Evolutionary conservation across 179 eudicot genomes (phyloP).

Genomic region (Sideroxylon spinosum): DNA sequence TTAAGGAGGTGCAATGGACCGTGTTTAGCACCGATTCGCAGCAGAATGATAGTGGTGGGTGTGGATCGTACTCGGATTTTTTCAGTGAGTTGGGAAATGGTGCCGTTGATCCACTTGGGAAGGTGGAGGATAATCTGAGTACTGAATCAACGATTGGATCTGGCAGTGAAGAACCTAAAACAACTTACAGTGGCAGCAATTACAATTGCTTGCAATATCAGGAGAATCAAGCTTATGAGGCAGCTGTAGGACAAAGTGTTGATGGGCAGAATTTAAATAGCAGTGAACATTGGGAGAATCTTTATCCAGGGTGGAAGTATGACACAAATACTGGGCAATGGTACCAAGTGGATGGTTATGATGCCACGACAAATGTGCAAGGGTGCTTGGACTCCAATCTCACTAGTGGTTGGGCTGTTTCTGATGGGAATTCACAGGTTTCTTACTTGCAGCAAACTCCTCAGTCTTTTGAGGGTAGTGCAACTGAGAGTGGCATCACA

Average conservation of each 20-base stretch:
- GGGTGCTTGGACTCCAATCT: constrained; percentile 25
- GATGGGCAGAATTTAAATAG: constrained; percentile 42
- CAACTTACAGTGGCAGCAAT: constrained; percentile 22
- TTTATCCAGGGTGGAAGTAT: constrained; percentile 91
- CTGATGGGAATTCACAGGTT: constrained; percentile 42
- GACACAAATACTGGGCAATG: constrained; percentile 78
- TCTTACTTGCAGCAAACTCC: constrained; percentile 60
- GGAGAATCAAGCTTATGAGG: constrained; percentile 22
- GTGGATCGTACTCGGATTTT: constrained; percentile 67
- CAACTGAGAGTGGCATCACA: constrained; percentile 30
- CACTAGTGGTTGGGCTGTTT: constrained; percentile 30
- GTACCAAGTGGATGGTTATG: constrained; percentile 67
- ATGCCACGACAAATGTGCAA: constrained; percentile 33
- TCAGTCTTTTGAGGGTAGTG: constrained; percentile 46
- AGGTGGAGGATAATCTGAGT: constrained; percentile 14
- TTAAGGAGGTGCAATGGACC: constrained; percentile 77
- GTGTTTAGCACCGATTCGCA: constrained; percentile 40
- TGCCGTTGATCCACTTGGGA: constrained; percentile 26
- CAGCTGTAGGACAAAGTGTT: constrained; percentile 29
- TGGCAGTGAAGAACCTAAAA: constrained; percentile 29
- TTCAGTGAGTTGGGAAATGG: constrained; percentile 45
- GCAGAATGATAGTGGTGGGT: constrained; percentile 34
- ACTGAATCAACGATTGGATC: constrained; percentile 26
- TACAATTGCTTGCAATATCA: constrained; percentile 32
- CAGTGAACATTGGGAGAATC: constrained; percentile 60